Base-by-base conservation (phyloP, 805 yeast genomes). In the Monosporozyma servazzii region DNA sequence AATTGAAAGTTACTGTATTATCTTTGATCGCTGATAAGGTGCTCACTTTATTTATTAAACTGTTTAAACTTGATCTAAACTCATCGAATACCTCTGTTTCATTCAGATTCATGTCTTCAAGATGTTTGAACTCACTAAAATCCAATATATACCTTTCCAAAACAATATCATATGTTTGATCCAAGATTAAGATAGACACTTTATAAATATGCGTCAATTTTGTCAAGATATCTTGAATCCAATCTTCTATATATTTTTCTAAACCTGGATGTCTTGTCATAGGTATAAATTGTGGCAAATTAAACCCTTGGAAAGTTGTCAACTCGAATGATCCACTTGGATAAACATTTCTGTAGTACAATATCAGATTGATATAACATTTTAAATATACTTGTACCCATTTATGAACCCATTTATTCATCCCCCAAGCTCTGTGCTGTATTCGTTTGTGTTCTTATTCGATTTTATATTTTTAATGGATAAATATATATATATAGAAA, bases 221-320 rank as follows among this genome's bases (percentile, higher is more conserved):
- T 9, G 48, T 40, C 7, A 67, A 15, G 5, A 66, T 17, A 50
- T 68, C 67, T 2, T 49, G 46, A 1, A 68, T 58, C 15, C 72
- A 57, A 17, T 64, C 66, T 41, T 66, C 70, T 6, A 75, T 57
- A 52, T 75, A 75, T 4, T 58, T 50, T 21, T 64, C 65, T n/a
- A 76, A 70, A 1, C 58, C 69, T 0, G 80, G 80, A 55, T 78
- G 79, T 53, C 82, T 64, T 48, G 69, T 71, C 37, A 71, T 67
- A 11, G 77, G 75, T 0, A 75, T 66, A 40, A 63, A 65, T 23
- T 63, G 64, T 0, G 71, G 71, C 15, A 78, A 50, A 39, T 73
- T 71, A 57, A 76, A 78, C 4, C 76, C 63, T 50, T 68, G 69
- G 43, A 58, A 72, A 9, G 69, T 69, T 2, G 71, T 64, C 30